Base-by-base conservation (phyloP, 2,329 filamentous ascomycete species). In the Setomelanomma holmii region DNA sequence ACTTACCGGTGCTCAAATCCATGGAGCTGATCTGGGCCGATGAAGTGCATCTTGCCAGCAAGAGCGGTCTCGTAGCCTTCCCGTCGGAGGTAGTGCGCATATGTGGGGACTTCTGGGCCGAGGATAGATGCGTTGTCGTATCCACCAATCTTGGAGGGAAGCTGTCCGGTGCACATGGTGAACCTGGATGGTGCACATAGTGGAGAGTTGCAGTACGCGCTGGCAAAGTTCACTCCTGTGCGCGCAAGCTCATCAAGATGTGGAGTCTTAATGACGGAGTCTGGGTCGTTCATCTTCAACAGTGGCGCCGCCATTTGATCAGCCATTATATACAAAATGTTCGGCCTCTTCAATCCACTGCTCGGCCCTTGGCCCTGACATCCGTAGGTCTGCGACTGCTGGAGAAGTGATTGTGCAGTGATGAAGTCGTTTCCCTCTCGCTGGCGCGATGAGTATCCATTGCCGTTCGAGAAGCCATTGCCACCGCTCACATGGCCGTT, bases 21-120 rank as follows among this genome's bases (percentile, higher is more conserved):
- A 73, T 97, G 93, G 53, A 97, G 82, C 78, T 97, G 93, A 72
- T 97, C 93, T 0, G 80, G 80, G 27, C 93, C 93, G 48, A 96
- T 89, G 73, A 97, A 97, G 77, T 97, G 93, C 93, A 97, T 97
- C 83, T 97, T 97, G 57, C 93, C 93, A 4, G 93, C 91, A 63
- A 97, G 81, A 5, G 89, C 90, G 11, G 93, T 96, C 76, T 96
- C 90, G 69, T 97, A 97, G 46, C 91, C 91, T 66, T 88, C 86
- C 36, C 85, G 82, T 43, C 93, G 89, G 48, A 97, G 81, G 76
- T 96, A 96, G 75, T 97, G 93, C 7, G 93, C 91, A 71, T 96
- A 97, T 1, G 93, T 97, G 12, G 92, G 93, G 23, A 90, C 85
- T 64, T 96, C 91, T 49, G 90, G 90, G 49, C 86, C 83, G 66